phyloP scores from a whole-genome alignment of 495 filamentous ascomycete genomes.

The Sabuloglossum arenarium region DNA sequence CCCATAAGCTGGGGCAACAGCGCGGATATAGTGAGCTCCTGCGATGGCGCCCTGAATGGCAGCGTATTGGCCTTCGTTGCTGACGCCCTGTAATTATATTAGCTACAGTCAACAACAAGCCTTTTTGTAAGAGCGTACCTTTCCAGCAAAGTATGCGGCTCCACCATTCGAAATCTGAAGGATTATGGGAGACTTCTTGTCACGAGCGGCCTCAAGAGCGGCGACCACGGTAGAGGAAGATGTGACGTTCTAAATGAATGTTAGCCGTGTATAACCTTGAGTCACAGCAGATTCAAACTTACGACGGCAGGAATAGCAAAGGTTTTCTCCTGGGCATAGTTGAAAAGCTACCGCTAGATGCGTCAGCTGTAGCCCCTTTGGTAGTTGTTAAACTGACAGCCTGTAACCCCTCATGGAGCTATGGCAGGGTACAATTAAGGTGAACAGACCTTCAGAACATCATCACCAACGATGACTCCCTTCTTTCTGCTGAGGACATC shows the following conservation, averaged over 20 bases:
- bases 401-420: neutral
- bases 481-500: slow-evolving; percentile 53
- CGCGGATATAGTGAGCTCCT: slow-evolving; percentile 82
- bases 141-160: slow-evolving; percentile 85
- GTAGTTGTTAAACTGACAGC: neutral
- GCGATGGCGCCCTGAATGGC: slow-evolving; percentile 76
- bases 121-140: slow-evolving; percentile 24
- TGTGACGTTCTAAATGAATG: slow-evolving; percentile 50
- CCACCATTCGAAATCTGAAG: slow-evolving; percentile 87
- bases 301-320: slow-evolving; percentile 88
- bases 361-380: slow-evolving; percentile 6
- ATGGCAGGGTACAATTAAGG: neutral
- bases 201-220: slow-evolving; percentile 79
- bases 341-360: slow-evolving; percentile 39
- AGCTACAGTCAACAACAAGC: neutral
- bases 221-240: slow-evolving; percentile 78
- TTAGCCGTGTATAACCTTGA: neutral
- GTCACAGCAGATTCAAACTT: slow-evolving; percentile 15
- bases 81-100: slow-evolving; percentile 35
- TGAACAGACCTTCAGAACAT: slow-evolving; percentile 33
- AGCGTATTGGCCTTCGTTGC: slow-evolving; percentile 67
- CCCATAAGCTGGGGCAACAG: slow-evolving; percentile 69
- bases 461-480: slow-evolving; percentile 75
- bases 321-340: slow-evolving; percentile 60
- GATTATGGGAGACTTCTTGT: slow-evolving; percentile 70